Base-by-base conservation (phyloP, 129 eudicot species). In the Lactuca saligna region DNA sequence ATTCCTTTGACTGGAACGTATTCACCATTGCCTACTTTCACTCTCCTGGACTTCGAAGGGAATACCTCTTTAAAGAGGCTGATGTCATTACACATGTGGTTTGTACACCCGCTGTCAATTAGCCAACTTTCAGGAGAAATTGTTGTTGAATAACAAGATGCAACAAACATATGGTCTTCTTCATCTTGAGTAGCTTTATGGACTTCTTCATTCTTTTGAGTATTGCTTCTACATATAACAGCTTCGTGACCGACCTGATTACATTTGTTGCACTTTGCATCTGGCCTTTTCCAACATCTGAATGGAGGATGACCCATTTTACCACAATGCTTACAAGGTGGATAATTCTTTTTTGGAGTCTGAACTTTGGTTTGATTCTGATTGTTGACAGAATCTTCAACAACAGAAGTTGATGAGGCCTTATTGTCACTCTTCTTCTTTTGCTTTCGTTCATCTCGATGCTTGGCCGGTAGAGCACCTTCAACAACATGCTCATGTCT, bases 191-290 rank as follows among this genome's bases (percentile, higher is more conserved):
- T 51, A 20, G 20, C 20, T 9, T 8, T 16, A 3, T 15, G 39
- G 12, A 51, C 54, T 7, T 62, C 68, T 62, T 8, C 66, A 15
- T 15, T 2, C n/a, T 38, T 3, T 38, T 62, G 17, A 20, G 20
- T 20, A 20, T 20, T 20, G 20, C 20, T 20, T 20, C 3, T 63
- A 34, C 68, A 63, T 5, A 63, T 39, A 6, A 38, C 15, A 4
- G 31, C 68, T 37, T 63, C 53, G 17, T 63, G 68, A 6, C 68
- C 68, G n/a, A 63, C 4, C 2, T 61, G 20, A 35, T 61, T 61
- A 3, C 42, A 58, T 58, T 32, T 58, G 17, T 11, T 33, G 7
- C 42, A 20, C 42, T 58, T 58, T 58, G 63, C 63, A 13, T 58
- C 63, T 20, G 1, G 20, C 20, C 20, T 20, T 20, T 20, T 20